A percentile compares a stretch with the other conserved stretches of the same genome.
Conservation (phyloP, 768 basidiomycete genomes). For the Hysterangium stoloniferum region DNA sequence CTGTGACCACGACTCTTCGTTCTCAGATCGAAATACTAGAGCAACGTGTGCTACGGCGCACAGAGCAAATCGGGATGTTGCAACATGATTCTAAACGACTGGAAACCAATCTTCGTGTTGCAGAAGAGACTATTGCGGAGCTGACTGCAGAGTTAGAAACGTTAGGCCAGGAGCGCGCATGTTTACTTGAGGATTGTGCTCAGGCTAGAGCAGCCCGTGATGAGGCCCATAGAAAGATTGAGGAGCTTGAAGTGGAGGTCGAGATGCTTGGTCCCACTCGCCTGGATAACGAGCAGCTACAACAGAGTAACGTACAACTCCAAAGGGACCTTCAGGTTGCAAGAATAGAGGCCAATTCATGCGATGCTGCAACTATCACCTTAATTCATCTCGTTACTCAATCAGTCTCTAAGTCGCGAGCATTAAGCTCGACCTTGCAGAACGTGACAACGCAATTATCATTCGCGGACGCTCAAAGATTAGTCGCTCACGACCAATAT, state of each 20-base stretch:
- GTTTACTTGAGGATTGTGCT: slow-evolving; percentile 81
- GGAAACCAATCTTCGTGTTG: slow-evolving; percentile 64
- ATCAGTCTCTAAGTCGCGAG: slow-evolving; percentile 27
- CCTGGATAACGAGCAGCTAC: slow-evolving; percentile 8
- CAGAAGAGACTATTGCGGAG: slow-evolving; percentile 68
- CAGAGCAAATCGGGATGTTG: slow-evolving; percentile 68
- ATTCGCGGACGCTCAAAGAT: slow-evolving; percentile 26
- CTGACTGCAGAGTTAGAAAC: slow-evolving; percentile 64
- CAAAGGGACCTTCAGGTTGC: slow-evolving; percentile 6
- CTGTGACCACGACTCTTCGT: slow-evolving; percentile 45
- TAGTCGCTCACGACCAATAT: slow-evolving; percentile 29
- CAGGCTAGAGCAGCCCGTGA: slow-evolving; percentile 70
- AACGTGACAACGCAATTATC: slow-evolving; percentile 22
- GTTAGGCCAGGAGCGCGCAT: slow-evolving; percentile 57
- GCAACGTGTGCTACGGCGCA: slow-evolving; percentile 51
- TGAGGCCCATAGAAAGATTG: slow-evolving; percentile 45
- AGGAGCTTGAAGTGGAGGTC: slow-evolving; percentile 54
- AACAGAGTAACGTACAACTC: too few species aligned
- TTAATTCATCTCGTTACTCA: slow-evolving; percentile 34
- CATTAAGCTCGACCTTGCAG: slow-evolving; percentile 29
- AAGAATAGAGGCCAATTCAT: slow-evolving; percentile 7
- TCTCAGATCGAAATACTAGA: slow-evolving; percentile 67
- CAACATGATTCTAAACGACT: slow-evolving; percentile 73
- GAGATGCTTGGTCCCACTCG: too few species aligned
- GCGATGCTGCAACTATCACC: slow-evolving; percentile 24